Evolutionary conservation across 495 filamentous ascomycete species (phyloP).

Genomic region (Aspergillus nanangensis): DNA sequence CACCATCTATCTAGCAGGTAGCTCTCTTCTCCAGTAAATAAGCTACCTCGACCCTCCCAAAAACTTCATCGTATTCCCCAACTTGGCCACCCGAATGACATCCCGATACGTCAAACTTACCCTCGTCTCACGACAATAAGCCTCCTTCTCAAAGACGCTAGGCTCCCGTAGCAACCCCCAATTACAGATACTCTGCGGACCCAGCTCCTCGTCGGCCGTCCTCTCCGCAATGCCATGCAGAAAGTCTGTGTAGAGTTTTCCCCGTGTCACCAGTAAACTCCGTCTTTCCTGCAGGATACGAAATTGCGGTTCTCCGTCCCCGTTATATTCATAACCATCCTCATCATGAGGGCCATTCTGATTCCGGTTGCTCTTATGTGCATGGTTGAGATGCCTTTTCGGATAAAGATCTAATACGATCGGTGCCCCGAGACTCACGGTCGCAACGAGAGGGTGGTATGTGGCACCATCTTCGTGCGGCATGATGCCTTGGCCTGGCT

Average conservation of each 20-base stretch:
- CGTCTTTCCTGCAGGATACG: conserved; percentile 84
- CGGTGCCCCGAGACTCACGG: conserved; percentile 74
- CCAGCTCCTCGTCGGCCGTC: conserved; percentile 54
- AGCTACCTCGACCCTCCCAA: conserved; percentile 47
- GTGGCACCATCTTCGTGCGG: conserved; percentile 90
- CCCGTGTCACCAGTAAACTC: conserved; percentile 71
- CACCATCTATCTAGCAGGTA: too few species aligned
- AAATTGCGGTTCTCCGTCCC: conserved; percentile 40
- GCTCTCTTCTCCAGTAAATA: too few species aligned
- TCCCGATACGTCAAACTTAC: conserved; percentile 91
- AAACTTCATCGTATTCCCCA: conserved; percentile 63
- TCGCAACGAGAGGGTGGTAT: conserved; percentile 84
- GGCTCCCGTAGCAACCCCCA: conserved; percentile 71
- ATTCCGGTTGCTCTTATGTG: too few species aligned
- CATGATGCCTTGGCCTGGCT: conserved; percentile 87
- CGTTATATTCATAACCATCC: conserved; percentile 23
- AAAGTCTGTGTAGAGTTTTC: conserved; percentile 63
- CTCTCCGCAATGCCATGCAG: conserved; percentile 73
- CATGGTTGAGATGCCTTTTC: too few species aligned
- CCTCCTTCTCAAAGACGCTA: conserved; percentile 51
- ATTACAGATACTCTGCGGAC: conserved; percentile 66
- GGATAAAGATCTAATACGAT: conserved; percentile 76
- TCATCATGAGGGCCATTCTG: not conserved
- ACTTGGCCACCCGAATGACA: conserved; percentile 77
- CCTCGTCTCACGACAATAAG: conserved; percentile 59